A percentile compares a stretch with the other conserved stretches of the same genome.
Evolutionary conservation across 768 basidiomycete genomes (phyloP).

Genomic region (Leccinum uliginosum): DNA sequence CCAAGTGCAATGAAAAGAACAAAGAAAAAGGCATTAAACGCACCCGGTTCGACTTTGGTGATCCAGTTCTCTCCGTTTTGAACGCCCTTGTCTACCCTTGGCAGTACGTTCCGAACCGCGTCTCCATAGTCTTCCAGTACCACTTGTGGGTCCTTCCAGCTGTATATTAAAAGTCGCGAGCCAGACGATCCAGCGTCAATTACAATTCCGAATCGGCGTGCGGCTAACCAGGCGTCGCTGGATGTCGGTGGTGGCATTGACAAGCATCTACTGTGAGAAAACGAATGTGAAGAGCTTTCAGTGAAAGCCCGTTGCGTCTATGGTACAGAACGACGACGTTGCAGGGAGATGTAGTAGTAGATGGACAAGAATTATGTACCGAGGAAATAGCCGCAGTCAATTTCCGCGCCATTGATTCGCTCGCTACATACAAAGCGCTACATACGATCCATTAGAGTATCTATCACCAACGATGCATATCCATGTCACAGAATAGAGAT

Average conservation of each 20-base stretch:
- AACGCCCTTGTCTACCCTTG: slow-evolving; percentile 90
- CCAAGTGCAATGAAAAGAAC: background rate
- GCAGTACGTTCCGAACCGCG: slow-evolving; percentile 53
- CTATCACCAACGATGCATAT: background rate
- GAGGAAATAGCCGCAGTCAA: slow-evolving; percentile 1
- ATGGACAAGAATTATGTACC: background rate
- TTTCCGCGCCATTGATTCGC: background rate
- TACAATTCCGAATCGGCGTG: slow-evolving; percentile 86
- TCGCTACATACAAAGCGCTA: background rate
- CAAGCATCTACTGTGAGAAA: slow-evolving; percentile 23
- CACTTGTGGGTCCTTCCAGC: slow-evolving; percentile 82
- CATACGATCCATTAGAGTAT: background rate
- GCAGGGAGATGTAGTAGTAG: background rate
- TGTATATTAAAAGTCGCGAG: slow-evolving; percentile 84
- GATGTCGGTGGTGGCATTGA: slow-evolving; percentile 74
- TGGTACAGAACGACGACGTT: slow-evolving; percentile 6
- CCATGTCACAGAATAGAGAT: slow-evolving; percentile 7
- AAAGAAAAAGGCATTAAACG: slow-evolving; percentile 25
- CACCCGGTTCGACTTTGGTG: slow-evolving; percentile 90
- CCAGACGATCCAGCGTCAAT: slow-evolving; percentile 99
- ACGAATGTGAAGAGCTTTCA: slow-evolving; percentile 21
- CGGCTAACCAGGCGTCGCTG: slow-evolving; percentile 69
- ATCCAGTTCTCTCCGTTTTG: slow-evolving; percentile 80
- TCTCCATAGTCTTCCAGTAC: slow-evolving; percentile 50
- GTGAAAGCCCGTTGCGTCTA: slow-evolving; percentile 15